phyloP scores from a whole-genome alignment of 139 green algal genomes.

The Zygnema circumcarinatum region DNA sequence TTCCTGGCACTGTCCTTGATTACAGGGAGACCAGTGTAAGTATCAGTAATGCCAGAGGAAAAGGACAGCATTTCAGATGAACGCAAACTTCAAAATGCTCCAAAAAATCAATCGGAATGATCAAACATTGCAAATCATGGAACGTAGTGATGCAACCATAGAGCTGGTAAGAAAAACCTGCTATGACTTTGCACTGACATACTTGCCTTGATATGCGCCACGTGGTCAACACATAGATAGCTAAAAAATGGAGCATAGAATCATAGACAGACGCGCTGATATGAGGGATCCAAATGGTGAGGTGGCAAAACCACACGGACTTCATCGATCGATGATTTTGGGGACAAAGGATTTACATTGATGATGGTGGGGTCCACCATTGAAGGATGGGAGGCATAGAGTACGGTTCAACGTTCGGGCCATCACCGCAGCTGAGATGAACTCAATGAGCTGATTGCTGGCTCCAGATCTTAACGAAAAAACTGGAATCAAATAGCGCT shows the following conservation, averaged over 20 bases:
- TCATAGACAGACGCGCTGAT: neutral
- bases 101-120: no score
- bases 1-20: neutral
- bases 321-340: neutral
- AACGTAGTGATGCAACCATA: neutral
- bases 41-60: neutral
- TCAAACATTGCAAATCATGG: no score
- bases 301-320: no score
- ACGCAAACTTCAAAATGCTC: neutral
- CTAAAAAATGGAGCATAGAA: neutral
- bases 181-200: neutral
- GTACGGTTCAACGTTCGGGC: conserved; percentile 22
- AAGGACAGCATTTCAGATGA: neutral
- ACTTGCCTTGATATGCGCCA: no score
- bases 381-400: conserved; percentile 26
- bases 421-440: neutral
- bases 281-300: neutral
- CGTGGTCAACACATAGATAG: neutral
- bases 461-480: neutral
- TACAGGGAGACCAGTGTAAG: neutral
- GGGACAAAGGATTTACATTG: neutral
- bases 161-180: neutral
- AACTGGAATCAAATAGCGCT: neutral
- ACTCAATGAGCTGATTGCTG: conserved; percentile 19
- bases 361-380: conserved; percentile 10